Evolutionary conservation across 108 stramenopile species (phyloP).

Genomic region (Skeletonema grethae): DNA sequence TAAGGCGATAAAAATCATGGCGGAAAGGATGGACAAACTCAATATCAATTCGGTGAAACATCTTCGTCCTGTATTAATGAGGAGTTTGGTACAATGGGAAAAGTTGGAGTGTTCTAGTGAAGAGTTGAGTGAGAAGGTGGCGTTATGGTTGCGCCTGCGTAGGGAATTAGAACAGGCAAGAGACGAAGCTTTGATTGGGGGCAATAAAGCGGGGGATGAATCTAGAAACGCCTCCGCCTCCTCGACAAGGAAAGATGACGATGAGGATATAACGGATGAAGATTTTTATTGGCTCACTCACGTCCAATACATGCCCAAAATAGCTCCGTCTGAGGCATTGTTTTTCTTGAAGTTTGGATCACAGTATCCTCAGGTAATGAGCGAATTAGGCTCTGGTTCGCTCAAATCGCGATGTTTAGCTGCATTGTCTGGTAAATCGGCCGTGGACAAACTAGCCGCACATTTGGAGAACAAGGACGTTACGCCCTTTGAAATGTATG

Average conservation of each 20-base stretch:
- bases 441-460: slow-evolving; percentile 12
- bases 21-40: slow-evolving; percentile 36
- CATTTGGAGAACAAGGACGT: slow-evolving; percentile 15
- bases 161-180: slow-evolving; percentile 1
- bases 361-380: slow-evolving; percentile 36
- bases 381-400: slow-evolving; percentile 35
- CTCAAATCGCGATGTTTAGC: slow-evolving; percentile 32
- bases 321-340: slow-evolving; percentile 34
- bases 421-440: slow-evolving; percentile 17
- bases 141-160: slow-evolving; percentile 18
- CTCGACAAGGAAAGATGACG: background rate
- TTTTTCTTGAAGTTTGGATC: slow-evolving; percentile 34
- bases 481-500: slow-evolving; percentile 12
- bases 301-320: slow-evolving; percentile 34
- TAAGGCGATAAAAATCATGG: slow-evolving; percentile 24
- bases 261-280: slow-evolving; percentile 31
- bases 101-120: slow-evolving; percentile 22
- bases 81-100: slow-evolving; percentile 39
- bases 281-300: slow-evolving; percentile 49
- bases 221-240: background rate
- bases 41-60: slow-evolving; percentile 16
- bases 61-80: slow-evolving; percentile 34
- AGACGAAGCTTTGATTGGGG: background rate
- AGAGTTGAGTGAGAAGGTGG: slow-evolving; percentile 31
- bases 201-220: background rate